Evolutionary conservation across 306 rosid genomes (phyloP).

Genomic region (Fagus crenata): DNA sequence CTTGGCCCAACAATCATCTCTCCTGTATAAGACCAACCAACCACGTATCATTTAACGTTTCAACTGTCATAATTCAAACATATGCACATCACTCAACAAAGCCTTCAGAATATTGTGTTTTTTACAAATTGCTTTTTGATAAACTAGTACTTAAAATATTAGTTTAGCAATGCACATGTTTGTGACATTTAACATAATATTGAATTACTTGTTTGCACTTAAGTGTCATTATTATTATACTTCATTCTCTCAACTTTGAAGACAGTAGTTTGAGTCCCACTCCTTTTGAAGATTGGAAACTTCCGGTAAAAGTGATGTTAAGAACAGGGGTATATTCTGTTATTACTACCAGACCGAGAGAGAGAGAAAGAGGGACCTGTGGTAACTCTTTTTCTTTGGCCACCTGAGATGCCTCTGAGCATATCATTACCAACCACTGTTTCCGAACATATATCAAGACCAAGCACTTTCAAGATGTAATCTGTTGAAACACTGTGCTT

Average conservation of each 20-base stretch:
- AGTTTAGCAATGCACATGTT: background rate
- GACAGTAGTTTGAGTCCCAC: background rate
- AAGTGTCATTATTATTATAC: background rate
- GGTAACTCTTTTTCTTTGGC: constrained; percentile 89
- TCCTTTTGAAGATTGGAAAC: background rate
- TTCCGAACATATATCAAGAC: constrained; percentile 83
- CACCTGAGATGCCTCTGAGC: constrained; percentile 88
- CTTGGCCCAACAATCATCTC: constrained; percentile 95
- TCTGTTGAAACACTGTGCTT: constrained; percentile 77
- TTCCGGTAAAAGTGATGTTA: constrained; percentile 4
- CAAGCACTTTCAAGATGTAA: constrained; percentile 75
- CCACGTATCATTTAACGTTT: constrained; percentile 19
- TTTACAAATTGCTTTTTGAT: constrained; percentile 1
- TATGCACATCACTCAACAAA: constrained; percentile 2
- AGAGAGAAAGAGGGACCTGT: constrained; percentile 56
- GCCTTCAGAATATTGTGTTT: background rate
- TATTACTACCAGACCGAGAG: background rate
- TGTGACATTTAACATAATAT: background rate
- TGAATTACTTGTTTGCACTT: background rate
- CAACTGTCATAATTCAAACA: constrained; percentile 20
- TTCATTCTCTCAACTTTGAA: constrained; percentile 4
- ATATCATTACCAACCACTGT: constrained; percentile 82
- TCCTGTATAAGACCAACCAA: constrained; percentile 39
- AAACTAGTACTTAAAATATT: background rate
- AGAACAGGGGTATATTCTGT: background rate